phyloP scores from a whole-genome alignment of 106 monocot species.

The Dendrobium nobile region DNA sequence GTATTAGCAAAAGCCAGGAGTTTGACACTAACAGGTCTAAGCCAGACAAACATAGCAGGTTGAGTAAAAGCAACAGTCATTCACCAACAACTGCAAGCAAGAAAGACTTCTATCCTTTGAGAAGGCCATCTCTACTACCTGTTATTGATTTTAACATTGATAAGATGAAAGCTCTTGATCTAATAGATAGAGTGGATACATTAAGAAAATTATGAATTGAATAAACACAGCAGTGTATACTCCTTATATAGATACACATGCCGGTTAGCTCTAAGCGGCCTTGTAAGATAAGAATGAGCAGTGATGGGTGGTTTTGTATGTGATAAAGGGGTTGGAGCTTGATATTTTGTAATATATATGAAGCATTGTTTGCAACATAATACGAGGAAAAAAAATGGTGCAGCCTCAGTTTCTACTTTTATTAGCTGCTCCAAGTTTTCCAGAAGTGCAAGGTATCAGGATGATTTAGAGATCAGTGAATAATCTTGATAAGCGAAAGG shows the following conservation, averaged over 20 bases:
- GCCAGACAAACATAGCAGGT: conserved; percentile 33
- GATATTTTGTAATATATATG: not conserved
- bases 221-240: not conserved
- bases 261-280: not conserved
- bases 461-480: too few species aligned
- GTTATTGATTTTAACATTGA: conserved; percentile 74
- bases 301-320: conserved; percentile 4
- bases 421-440: not conserved
- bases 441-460: too few species aligned
- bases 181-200: conserved; percentile 76
- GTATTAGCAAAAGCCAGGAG: conserved; percentile 97
- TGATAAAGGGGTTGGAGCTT: not conserved
- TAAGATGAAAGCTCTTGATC: conserved; percentile 66
- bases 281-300: conserved; percentile 9
- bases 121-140: conserved; percentile 45
- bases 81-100: conserved; percentile 44
- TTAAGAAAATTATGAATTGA: conserved; percentile 8
- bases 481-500: too few species aligned
- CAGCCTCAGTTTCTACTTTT: not conserved
- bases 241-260: not conserved
- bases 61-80: conserved; percentile 89
- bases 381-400: not conserved
- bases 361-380: not conserved
- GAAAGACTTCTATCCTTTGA: conserved; percentile 24
- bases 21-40: conserved; percentile 36